Evolutionary conservation across 768 basidiomycete species (phyloP), one percentile per base, ranked within the genome.

Genomic region (Royoungia palumana): DNA sequence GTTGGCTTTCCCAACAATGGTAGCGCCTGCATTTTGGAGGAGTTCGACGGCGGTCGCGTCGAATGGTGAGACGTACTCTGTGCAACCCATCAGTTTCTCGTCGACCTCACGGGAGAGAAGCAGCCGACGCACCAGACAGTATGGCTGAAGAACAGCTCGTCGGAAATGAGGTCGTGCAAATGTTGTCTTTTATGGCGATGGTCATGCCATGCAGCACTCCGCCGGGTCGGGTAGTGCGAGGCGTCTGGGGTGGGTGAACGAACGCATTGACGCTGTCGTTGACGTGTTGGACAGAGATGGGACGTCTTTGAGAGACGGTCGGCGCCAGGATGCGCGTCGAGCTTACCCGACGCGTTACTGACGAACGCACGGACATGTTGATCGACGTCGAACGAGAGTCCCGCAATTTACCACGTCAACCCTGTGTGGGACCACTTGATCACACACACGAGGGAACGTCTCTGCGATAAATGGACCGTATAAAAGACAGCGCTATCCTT

Each of bases 131-230:
- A 87, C 89, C 76, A 50, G 72, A 67, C 13, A 97, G 76, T 70
- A 94, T 87, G 2, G 67, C 67, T 1, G 92, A 94, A 3, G 89
- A 83, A 62, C 91, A 92, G 32, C 89, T 88, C 4, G 84, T 85
- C 0, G 81, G 80, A 58, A 85, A 73, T 3, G 69, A 68, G 1
- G 63, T 51, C 1, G 89, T 90, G 43, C 85, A 84, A 47, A 97
- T 93, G 60, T 90, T 92, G 56, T 94, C 92, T 67, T 97, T 96
- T 42, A 95, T 68, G 0, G 83, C 90, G 5, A 95, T 68, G 3
- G 75, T 67, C 42, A 78, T 57, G n/a, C 69, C 75, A 16, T 57
- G 51, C 17, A 83, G 63, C 3, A 72, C 53, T 0, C 62, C 62
- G 24, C 64, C 54, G 7, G 13, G 46, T 20, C 25, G 37, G 0